Base-by-base conservation (phyloP, 2,329 filamentous ascomycete genomes). In the Fusarium sp. region DNA sequence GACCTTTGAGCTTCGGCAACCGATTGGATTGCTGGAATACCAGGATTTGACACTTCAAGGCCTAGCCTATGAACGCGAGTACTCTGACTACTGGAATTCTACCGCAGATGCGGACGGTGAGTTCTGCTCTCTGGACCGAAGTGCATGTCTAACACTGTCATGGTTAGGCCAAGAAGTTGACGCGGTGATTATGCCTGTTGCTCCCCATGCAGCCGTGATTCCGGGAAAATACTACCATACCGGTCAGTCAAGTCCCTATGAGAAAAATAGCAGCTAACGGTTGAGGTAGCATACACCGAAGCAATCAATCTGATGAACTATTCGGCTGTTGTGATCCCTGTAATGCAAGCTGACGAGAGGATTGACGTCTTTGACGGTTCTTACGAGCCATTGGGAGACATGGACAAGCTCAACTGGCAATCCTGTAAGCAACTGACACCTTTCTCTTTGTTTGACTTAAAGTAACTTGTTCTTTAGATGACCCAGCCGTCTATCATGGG, bases 61-160 rank as follows among this genome's bases (percentile, higher is more conserved):
- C 67, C 84, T 90, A 1, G 83, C 87, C 29, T 88, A 86, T 59
- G 88, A 91, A 74, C 88, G 88, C 67, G 80, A 84, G 20, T 92
- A 92, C 72, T 86, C 90, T 80, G 90, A 92, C 61, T 92, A 91
- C 76, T 92, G 90, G 90, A 91, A 91, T 70, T 86, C 83, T 16
- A 91, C 89, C 0, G 83, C 80, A 0, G 80, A 83, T 5, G 56
- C 83, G n/a, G 90, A 88, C 0, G 86, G 85, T 29, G 88, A 82
- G 3, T 81, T 65, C n/a, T n/a, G 5, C 2, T 18, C 4, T 6
- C 18, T n/a, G 0, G 2, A 40, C 1, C 71, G 74, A 22, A 4
- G 7, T 2, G 7, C 25, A 3, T 0, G 3, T 16, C 16, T 11
- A 1, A 22, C 0, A 6, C 16, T 58, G 5, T 50, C 70, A 10